Evolutionary conservation across 1,284 basidiomycete species (phyloP), one percentile per base, ranked within the genome.

Genomic region (Lignosus rhinocerotis): DNA sequence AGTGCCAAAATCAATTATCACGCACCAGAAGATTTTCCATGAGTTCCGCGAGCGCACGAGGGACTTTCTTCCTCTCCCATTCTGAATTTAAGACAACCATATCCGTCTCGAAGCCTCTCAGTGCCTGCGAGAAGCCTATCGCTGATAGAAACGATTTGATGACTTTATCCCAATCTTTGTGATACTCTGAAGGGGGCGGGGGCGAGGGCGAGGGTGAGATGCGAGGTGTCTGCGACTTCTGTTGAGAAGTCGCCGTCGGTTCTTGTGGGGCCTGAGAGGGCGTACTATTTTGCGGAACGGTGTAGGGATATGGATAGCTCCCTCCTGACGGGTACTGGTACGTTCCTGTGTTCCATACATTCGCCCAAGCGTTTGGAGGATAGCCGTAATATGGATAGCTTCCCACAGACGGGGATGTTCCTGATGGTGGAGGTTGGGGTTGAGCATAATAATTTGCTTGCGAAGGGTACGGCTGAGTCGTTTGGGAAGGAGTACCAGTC

Each of bases 41-140:
- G 34, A 92, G 72, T 36, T 79, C 76, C 9, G 75, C 71, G 43
- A 91, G 71, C 8, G 87, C 87, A 0, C 64, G 69, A 5, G 84
- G 83, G 1, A 91, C 73, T 30, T 74, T 75, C 55, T 78, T 75
- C 48, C 75, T 75, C 70, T 92, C 89, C 79, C 82, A 88, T 0
- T 84, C 82, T 0, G 78, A 68, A 60, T 85, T 91, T 72, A 92
- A 71, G 5, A 90, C 78, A 9, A 92, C 68, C 73, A 92, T 81
- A 66, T 92, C 90, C 21, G 79, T 72, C 66, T 89, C 85, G 58
- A 92, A 84, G 0, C 86, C 90, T 48, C 75, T 75, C 34, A 85
- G 66, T 0, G 87, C 78, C 67, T 91, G 87, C 2, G 74, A 77
- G 16, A 92, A 69, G 1, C 87, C 85, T 6, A 84, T 76, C 50